Evolutionary conservation across 306 rosid species (phyloP).

Genomic region (Cucumis melo): DNA sequence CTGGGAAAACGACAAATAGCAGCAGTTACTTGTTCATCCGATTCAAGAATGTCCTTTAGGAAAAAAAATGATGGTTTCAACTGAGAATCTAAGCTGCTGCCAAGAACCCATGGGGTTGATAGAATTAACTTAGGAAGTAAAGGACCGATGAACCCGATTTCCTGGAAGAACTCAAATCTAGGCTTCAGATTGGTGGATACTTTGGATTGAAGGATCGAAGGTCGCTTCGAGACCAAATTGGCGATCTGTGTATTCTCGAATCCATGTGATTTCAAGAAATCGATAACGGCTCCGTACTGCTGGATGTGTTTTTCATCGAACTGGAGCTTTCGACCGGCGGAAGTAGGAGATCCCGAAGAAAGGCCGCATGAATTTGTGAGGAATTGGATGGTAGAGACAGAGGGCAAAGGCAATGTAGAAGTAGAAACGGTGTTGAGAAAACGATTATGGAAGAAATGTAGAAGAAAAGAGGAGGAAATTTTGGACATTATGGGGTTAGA

Average conservation of each 20-base stretch:
- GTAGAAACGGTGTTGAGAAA: not conserved
- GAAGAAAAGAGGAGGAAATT: not conserved
- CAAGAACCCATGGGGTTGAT: too few relatives aligned
- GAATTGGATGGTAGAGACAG: not conserved
- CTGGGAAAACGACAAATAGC: too few relatives aligned
- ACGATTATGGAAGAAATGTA: not conserved
- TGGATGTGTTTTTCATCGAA: not conserved
- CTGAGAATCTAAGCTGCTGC: too few relatives aligned
- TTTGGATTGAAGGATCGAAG: not conserved
- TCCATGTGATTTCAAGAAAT: not conserved
- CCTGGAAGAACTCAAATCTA: too few relatives aligned
- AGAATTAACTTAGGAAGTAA: too few relatives aligned
- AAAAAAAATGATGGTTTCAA: too few relatives aligned
- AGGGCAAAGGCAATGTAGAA: not conserved
- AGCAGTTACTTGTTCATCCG: too few relatives aligned
- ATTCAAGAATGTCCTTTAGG: too few relatives aligned
- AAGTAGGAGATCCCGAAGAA: too few relatives aligned
- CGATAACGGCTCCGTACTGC: not conserved
- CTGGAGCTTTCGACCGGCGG: not conserved
- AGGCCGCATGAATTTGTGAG: not conserved
- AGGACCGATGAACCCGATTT: too few relatives aligned
- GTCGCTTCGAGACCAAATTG: not conserved
- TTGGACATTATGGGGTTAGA: too few relatives aligned
- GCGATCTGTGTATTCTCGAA: slow-evolving; percentile 5
- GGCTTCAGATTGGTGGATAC: too few relatives aligned